A percentile compares a stretch with the other conserved stretches of the same genome.
These are phyloP conservation scores for Pythium rishiriense DNA, from an alignment of 352 stramenopile species.

Conservation along the genomic window DNA sequence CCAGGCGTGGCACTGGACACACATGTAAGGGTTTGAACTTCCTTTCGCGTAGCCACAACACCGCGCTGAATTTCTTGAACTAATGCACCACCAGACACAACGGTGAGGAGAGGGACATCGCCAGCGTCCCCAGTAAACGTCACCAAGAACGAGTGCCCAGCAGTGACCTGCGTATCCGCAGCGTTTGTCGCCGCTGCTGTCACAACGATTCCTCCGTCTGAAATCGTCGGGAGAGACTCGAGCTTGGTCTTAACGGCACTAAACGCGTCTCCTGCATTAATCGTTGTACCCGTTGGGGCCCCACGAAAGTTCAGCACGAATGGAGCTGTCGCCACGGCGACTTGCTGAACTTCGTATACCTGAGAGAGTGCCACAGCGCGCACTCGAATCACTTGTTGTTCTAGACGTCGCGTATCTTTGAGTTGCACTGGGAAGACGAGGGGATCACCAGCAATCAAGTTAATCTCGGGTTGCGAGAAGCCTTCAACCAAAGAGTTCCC, in stretches of 20 bases:
- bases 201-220: constrained; percentile 71
- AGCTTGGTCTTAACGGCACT: constrained; percentile 55
- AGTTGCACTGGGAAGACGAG: constrained; percentile 89
- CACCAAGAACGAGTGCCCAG: constrained; percentile 54
- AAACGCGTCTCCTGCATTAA: constrained; percentile 46
- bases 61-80: constrained; percentile 39
- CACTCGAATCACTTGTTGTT: constrained; percentile 65
- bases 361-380: constrained; percentile 51
- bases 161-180: constrained; percentile 29
- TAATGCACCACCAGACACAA: constrained; percentile 29
- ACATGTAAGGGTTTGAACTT: constrained; percentile 83
- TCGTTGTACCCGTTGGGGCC: constrained; percentile 34
- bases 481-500: constrained; percentile 76
- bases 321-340: constrained; percentile 37
- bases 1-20: constrained; percentile 37
- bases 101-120: constrained; percentile 42
- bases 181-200: constrained; percentile 40
- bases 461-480: constrained; percentile 51
- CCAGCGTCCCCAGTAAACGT: constrained; percentile 65
- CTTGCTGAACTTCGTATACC: constrained; percentile 57
- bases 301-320: constrained; percentile 67
- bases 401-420: constrained; percentile 81
- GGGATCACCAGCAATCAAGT: constrained; percentile 49
- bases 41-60: constrained; percentile 49
- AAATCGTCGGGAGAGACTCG: constrained; percentile 82